These are phyloP conservation scores for Macrophomina phaseolina DNA, from an alignment of 2,329 filamentous ascomycete species.

Conservation along the genomic window DNA sequence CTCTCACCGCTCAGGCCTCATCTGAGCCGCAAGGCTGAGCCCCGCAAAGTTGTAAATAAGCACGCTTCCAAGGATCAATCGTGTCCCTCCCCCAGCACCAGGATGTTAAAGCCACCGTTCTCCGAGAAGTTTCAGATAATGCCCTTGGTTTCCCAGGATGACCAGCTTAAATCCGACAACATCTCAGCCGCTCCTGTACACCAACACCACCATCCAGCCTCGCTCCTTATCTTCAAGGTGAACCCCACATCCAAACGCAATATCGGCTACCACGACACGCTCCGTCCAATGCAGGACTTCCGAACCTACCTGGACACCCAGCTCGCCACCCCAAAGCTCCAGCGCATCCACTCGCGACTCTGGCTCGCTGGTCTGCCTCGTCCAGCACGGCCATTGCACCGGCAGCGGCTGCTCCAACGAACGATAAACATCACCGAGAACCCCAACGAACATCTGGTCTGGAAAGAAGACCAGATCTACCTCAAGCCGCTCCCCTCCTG, in stretches of 20 bases:
- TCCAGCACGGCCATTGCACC: constrained; percentile 25
- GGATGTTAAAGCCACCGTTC: background rate
- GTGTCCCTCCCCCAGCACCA: no score
- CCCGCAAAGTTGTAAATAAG: no score
- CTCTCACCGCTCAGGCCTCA: no score
- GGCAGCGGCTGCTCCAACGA: constrained; percentile 18
- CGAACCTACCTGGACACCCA: background rate
- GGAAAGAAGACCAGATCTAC: constrained; percentile 36
- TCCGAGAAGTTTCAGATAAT: background rate
- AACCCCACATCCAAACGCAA: background rate
- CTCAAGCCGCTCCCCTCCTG: constrained; percentile 44
- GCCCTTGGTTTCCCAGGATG: background rate
- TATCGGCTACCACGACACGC: background rate
- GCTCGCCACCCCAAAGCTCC: background rate
- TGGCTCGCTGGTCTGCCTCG: background rate
- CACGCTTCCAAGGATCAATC: no score
- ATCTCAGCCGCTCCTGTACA: background rate
- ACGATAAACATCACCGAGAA: constrained; percentile 26
- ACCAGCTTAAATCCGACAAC: background rate
- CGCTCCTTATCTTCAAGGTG: background rate
- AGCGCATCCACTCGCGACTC: background rate
- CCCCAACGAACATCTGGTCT: constrained; percentile 26
- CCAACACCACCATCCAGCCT: background rate
- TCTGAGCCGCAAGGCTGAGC: no score
- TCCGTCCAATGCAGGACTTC: background rate